phyloP scores from a whole-genome alignment of 2,329 filamentous ascomycete genomes.

The Neofusicoccum sp. region DNA sequence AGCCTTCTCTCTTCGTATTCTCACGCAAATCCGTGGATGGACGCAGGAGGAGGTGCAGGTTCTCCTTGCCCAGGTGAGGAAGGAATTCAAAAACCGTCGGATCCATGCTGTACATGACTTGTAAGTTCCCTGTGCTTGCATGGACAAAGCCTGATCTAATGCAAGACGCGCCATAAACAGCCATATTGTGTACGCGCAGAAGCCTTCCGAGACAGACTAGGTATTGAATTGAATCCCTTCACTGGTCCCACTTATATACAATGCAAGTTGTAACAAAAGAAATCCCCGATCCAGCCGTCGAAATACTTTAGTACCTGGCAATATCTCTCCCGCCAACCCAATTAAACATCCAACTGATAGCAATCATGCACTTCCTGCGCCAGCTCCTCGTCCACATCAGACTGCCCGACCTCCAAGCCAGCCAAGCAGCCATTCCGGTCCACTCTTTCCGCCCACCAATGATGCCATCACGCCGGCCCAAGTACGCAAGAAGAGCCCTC shows the following conservation, averaged over 20 bases:
- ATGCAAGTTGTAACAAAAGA: too few species aligned
- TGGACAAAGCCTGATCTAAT: too few species aligned
- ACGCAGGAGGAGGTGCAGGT: constrained; percentile 27
- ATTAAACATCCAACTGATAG: constrained; percentile 8
- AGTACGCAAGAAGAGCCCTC: constrained; percentile 40
- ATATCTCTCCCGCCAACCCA: constrained; percentile 12
- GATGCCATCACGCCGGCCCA: constrained; percentile 45
- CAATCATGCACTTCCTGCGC: constrained; percentile 33
- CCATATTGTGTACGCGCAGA: not conserved
- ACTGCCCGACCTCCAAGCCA: constrained; percentile 44
- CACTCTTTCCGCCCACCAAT: constrained; percentile 34
- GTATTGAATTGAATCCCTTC: too few species aligned
- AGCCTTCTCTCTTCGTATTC: constrained; percentile 24
- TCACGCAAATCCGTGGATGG: constrained; percentile 24
- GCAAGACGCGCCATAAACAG: not conserved
- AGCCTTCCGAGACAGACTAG: not conserved
- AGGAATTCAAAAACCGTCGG: constrained; percentile 24
- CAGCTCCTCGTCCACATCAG: constrained; percentile 38
- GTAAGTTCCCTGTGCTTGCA: not conserved
- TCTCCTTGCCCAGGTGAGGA: constrained; percentile 24
- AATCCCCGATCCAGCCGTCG: too few species aligned
- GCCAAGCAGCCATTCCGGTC: constrained; percentile 44
- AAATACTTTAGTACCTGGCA: not conserved
- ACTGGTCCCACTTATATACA: too few species aligned
- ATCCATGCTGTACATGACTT: constrained; percentile 3